Evolutionary conservation across 257 asterid genomes (phyloP).

Genomic region (Jacaranda copaia): DNA sequence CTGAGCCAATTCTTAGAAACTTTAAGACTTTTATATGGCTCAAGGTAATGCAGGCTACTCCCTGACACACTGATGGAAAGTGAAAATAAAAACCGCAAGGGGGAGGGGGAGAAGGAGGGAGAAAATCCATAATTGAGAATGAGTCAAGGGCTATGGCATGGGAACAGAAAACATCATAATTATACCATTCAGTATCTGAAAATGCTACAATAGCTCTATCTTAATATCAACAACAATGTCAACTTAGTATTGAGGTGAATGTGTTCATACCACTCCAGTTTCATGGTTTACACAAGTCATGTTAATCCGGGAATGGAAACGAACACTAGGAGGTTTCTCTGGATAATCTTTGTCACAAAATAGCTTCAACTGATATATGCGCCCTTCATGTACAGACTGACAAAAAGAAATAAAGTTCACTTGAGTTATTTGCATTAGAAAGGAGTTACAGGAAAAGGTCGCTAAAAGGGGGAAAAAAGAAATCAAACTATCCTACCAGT

Average conservation of each 20-base stretch:
- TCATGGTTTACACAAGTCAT: conserved; percentile 81
- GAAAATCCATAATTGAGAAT: neutral
- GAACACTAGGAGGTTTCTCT: conserved; percentile 87
- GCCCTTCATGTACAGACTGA: conserved; percentile 89
- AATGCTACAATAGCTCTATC: neutral
- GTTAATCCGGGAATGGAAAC: conserved; percentile 83
- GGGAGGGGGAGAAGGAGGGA: neutral
- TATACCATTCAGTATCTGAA: conserved; percentile 15
- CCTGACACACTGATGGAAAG: neutral
- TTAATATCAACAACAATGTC: neutral
- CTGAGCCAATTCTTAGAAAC: neutral
- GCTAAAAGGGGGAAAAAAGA: neutral
- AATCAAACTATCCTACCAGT: too few relatives aligned
- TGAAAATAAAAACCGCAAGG: neutral
- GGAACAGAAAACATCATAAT: neutral
- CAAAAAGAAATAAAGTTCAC: conserved; percentile 21
- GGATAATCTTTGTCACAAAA: conserved; percentile 93
- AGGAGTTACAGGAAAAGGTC: neutral
- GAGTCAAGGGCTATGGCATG: neutral
- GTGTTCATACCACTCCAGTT: conserved; percentile 67
- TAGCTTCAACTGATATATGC: conserved; percentile 81
- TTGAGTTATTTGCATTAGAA: conserved; percentile 4
- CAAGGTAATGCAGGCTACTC: neutral
- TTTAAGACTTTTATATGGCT: neutral
- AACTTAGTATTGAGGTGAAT: conserved; percentile 33